Evolutionary conservation across 768 basidiomycete species (phyloP), one percentile per base, ranked within the genome.

Genomic region (Lactarius vividus): DNA sequence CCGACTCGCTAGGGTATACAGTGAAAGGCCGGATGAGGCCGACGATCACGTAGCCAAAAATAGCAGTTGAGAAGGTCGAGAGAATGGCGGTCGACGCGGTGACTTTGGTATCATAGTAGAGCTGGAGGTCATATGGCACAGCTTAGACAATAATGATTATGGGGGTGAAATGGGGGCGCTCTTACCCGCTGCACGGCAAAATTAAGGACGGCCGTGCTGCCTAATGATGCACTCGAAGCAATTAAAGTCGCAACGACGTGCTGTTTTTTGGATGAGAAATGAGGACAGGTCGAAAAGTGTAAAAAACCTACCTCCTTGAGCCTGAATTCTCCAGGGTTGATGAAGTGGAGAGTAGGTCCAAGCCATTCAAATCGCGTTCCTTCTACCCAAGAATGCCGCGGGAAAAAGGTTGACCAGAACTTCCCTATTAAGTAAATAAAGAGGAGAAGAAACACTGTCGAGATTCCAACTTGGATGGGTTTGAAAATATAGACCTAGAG

Each of bases 1-100:
- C 84, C 84, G 84, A 84, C 72, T 85, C 84, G n/a, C 82, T 81
- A 0, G 84, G 84, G 71, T 86, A 85, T 8, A 86, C 84, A 0
- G 83, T 84, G 26, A 87, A 75, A 2, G 85, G 84, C 3, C 85
- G 81, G 11, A 86, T 74, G 4, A 88, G 69, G 3, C 87, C 86
- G 6, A 85, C 84, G 7, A 88, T 74, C 3, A 85, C 85, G 68
- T 86, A 87, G 81, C 84, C 85, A 73, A 88, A 87, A 71, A 84
- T 84, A 4, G 83, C 84, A 0, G 85, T 85, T 2, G 85, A 87
- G 74, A 87, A 87, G 0, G 85, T 87, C 0, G 84, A 83, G 10
- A 88, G 79, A 35, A 87, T 76, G 8, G 85, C 85, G 3, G 84
- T 85, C 0, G 81, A 78, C 0, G 84, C 82, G 54, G 79, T 77